phyloP scores from a whole-genome alignment of 257 asterid genomes.

The Fraxinus cuspidata region DNA sequence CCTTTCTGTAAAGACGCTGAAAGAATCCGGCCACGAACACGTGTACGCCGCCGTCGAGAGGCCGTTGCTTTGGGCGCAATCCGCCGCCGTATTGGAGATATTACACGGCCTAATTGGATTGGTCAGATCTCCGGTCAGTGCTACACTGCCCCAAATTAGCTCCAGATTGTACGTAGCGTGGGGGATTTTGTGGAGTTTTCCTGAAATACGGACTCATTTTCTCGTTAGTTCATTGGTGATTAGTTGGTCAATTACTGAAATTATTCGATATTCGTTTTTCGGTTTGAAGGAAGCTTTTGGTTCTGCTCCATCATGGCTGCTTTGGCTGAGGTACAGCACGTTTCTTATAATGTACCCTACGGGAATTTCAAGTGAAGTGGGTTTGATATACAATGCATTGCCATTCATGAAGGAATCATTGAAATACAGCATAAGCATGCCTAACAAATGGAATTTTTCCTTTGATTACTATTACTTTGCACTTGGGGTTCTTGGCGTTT shows the following conservation, averaged over 20 bases:
- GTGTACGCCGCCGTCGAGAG: slow-evolving; percentile 80
- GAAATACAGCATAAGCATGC: slow-evolving; percentile 76
- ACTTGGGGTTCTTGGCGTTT: slow-evolving; percentile 53
- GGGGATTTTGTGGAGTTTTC: slow-evolving; percentile 91
- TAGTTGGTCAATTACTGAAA: slow-evolving; percentile 91
- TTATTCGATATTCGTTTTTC: slow-evolving; percentile 79
- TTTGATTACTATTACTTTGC: slow-evolving; percentile 76
- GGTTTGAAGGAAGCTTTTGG: slow-evolving; percentile 86
- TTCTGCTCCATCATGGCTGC: slow-evolving; percentile 78
- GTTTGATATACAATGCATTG: slow-evolving; percentile 65
- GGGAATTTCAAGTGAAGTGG: slow-evolving; percentile 93
- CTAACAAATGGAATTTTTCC: slow-evolving; percentile 74
- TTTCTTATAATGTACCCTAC: slow-evolving; percentile 75
- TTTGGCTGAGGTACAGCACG: slow-evolving; percentile 95
- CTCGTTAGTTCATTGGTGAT: slow-evolving; percentile 69
- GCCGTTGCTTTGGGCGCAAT: slow-evolving; percentile 80
- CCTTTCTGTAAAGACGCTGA: slow-evolving; percentile 59
- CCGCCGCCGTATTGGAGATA: slow-evolving; percentile 87
- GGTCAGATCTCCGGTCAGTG: slow-evolving; percentile 90
- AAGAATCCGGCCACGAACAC: slow-evolving; percentile 60
- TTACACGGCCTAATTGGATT: slow-evolving; percentile 62
- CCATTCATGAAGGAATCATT: slow-evolving; percentile 70
- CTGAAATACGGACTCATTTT: slow-evolving; percentile 69
- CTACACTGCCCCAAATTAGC: slow-evolving; percentile 86
- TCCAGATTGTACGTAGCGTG: slow-evolving; percentile 81